These are phyloP conservation scores for Santalum album DNA, from an alignment of 164 flowering plant species.

Conservation along the genomic window DNA sequence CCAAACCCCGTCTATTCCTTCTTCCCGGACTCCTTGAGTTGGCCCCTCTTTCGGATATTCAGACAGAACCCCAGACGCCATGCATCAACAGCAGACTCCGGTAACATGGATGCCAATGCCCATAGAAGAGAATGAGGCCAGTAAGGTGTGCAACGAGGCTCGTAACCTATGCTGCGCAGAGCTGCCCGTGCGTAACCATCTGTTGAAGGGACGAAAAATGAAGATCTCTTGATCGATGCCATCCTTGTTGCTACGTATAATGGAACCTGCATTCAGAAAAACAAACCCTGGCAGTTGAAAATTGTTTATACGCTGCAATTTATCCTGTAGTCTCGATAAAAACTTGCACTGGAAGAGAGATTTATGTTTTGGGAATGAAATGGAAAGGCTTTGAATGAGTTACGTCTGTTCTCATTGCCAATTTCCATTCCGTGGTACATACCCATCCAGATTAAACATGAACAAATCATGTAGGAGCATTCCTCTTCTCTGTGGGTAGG, in stretches of 20 bases:
- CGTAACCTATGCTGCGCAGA: slow-evolving; percentile 79
- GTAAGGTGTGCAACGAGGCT: slow-evolving; percentile 89
- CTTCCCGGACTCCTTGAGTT: slow-evolving; percentile 45
- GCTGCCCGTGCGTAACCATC: slow-evolving; percentile 78
- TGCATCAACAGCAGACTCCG: slow-evolving; percentile 49
- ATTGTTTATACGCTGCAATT: no score
- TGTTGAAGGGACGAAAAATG: slow-evolving; percentile 80
- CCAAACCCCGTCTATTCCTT: slow-evolving; percentile 21
- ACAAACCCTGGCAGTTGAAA: background rate
- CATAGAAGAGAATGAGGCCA: slow-evolving; percentile 85
- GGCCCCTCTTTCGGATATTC: slow-evolving; percentile 62
- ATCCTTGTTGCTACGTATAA: slow-evolving; percentile 90
- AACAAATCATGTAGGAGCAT: no score
- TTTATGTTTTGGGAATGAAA: no score
- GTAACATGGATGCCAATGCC: slow-evolving; percentile 37
- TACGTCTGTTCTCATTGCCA: no score
- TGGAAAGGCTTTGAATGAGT: no score
- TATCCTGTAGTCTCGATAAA: no score
- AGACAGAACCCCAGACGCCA: slow-evolving; percentile 64
- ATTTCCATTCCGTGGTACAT: no score
- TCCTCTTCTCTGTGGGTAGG: no score
- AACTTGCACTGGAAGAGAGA: no score
- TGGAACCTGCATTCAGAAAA: slow-evolving; percentile 51
- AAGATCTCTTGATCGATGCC: slow-evolving; percentile 76
- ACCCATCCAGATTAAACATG: no score